phyloP scores from a whole-genome alignment of 164 flowering plant genomes.

The Chloranthus sessilifolius region DNA sequence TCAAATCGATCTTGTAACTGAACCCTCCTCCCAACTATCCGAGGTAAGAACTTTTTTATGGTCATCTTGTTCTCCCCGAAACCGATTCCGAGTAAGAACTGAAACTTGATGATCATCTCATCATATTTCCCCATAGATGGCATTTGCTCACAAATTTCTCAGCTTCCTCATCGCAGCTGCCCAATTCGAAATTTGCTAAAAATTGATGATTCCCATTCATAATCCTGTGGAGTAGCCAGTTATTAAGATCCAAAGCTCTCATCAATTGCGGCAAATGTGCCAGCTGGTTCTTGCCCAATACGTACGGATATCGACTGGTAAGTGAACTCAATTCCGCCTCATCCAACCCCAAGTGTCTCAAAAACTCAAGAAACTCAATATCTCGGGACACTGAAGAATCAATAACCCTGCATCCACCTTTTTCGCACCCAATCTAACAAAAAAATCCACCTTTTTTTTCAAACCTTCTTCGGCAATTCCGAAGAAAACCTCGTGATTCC shows the following conservation, averaged over 20 bases:
- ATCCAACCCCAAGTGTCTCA: constrained; percentile 47
- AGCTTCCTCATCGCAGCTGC: constrained; percentile 26
- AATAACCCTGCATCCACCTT: constrained; percentile 39
- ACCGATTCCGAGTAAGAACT: constrained; percentile 55
- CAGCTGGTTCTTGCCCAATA: constrained; percentile 53
- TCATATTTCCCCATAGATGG: too few species aligned
- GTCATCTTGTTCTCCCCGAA: constrained; percentile 58
- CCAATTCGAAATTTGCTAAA: constrained; percentile 27
- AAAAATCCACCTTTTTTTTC: constrained; percentile 42
- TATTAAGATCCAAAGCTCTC: constrained; percentile 50
- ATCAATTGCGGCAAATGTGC: constrained; percentile 51
- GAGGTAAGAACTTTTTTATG: constrained; percentile 29
- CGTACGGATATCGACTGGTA: constrained; percentile 32
- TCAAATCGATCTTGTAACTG: constrained; percentile 53
- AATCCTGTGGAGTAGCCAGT: constrained; percentile 49
- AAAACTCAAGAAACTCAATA: constrained; percentile 37
- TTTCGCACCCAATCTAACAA: constrained; percentile 32
- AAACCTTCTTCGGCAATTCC: constrained; percentile 42
- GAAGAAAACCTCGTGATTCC: constrained; percentile 29
- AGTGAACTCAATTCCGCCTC: constrained; percentile 22
- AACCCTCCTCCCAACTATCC: constrained; percentile 34
- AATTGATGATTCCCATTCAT: constrained; percentile 35
- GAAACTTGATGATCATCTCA: constrained; percentile 29
- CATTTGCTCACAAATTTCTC: too few species aligned
- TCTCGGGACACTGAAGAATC: constrained; percentile 42